Evolutionary conservation across 2,329 filamentous ascomycete species (phyloP), one percentile per base, ranked within the genome.

Genomic region (Talaromyces sp.): DNA sequence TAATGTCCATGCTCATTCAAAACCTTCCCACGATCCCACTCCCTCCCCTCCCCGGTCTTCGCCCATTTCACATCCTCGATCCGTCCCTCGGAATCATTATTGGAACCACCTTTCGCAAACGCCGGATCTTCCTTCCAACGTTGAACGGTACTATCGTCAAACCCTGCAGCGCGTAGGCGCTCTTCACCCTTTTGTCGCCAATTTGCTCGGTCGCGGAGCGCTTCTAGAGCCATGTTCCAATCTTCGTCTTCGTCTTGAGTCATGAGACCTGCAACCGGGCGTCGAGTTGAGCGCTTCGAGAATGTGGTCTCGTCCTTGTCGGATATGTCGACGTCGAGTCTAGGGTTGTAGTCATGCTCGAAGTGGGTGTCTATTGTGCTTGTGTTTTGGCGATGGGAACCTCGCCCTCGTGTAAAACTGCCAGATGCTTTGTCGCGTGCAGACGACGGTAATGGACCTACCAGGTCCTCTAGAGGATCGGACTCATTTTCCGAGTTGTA

Each of bases 341-440:
- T 74, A 1, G 87, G 87, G 67, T 89, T 82, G 70, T 89, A 89
- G 19, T 77, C 84, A 1, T 87, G 81, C 0, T 90, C 88, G 75
- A 97, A 98, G 61, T 91, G 91, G 27, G 85, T 82, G 73, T 97
- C 93, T 69, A 97, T 96, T 10, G 86, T 87, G 31, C 88, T 88
- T 5, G 80, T 77, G 1, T 84, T 84, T 4, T 84, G 80, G 50
- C 73, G 80, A 45, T 86, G 82, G 15, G 86, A 86, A 43, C 92
- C 92, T 45, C 92, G 87, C 10, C 92, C 92, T 33, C 91, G 88
- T n/a, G 82, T 79, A 62, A 79, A 84, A 37, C 87, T 73, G 35
- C 74, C 76, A 3, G 80, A 19, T 3, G 19, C 74, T 69, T 68
- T 37, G 74, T 71, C 41, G 73, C 69, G 33, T 33, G 65, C 49